Base-by-base conservation (phyloP, 306 rosid species). In the Lablab purpureus region DNA sequence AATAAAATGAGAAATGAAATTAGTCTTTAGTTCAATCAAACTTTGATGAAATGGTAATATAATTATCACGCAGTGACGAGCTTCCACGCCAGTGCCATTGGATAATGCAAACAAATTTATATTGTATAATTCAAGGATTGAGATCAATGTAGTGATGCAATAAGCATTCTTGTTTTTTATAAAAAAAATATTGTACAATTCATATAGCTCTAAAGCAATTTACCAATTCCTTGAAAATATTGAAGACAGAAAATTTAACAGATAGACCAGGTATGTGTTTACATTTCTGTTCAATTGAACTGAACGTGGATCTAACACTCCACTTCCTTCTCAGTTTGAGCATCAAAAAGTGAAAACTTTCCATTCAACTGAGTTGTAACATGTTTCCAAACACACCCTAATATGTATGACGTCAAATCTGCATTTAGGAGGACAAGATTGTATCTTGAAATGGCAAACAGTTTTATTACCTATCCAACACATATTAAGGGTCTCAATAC, bases 391-490 rank as follows among this genome's bases (percentile, higher is more conserved):
- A 10, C 45, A 10, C 11, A 40, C 3, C 10, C 69, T 19, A 63
- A 30, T 46, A 60, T 28, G 10, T 27, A 23, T 27, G 34, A 51
- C 56, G 34, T 7, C 32, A 22, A 32, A 36, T 63, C 72, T 32
- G 67, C 84, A 45, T 25, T 68, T 40, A 17, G 66, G 75, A 62
- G 66, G 79, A 41, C 71, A 40, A 7, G 40, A 74, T 80, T 60
- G 63, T 23, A 69, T 80, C 65, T 32, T 75, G 37, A 58, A 50
- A 60, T 68, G 46, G 65, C 49, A 50, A 32, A 46, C 65, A 69
- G 13, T 60, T 23, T 69, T 80, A 63, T 69, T 51, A 50, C 52
- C 9, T 37, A 32, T 50, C 51, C 69, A 49, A 9, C 86, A 68
- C 60, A 69, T 13, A 51, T 28, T 49, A 28, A 36, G 71, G 36